Base-by-base conservation (phyloP, 352 stramenopile genomes). In the Nothophytophthora sp. region DNA sequence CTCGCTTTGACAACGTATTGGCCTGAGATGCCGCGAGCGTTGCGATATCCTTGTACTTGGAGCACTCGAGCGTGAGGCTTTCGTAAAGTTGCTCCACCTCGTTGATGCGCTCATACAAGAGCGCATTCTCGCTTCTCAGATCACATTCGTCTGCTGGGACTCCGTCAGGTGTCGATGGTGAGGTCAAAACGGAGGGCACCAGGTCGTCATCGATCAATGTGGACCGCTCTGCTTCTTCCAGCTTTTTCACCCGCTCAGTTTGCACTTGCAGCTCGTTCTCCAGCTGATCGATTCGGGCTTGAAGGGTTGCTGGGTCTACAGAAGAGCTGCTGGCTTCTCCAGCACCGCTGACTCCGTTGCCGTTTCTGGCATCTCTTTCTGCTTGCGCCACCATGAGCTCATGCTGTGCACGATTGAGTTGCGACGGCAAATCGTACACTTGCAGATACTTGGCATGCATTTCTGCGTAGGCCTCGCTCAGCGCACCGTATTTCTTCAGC, bases 51-150 rank as follows among this genome's bases (percentile, higher is more conserved):
- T 86, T 87, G 38, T 88, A 82, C 42, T 78, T 86, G 10, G 55
- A 34, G 28, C 79, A 85, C 45, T 88, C 73, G 8, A 78, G 74
- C 16, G 70, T 53, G n/a, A 92, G 58, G 4, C 70, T 69, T 32
- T 81, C 79, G 43, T 90, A 93, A 0, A 90, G 50, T 47, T 91
- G 81, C 50, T 93, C 83, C 3, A 93, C 61, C 38, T 92, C 83
- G 29, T 55, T 69, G 19, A 93, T 74, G 20, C 81, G 78, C 36
- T 91, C 78, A 38, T 73, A 75, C 3, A 89, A 48, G 25, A 89
- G 67, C 41, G 36, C 33, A 29, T 91, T 89, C 39, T 84, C 81
- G 16, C 64, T 60, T 30, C 70, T 53, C n/a, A 88, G 45, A 28
- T 67, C 50, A n/a, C 59, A 55, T 3, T 76, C 60, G 16, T 44